Conservation (phyloP, 257 asterid species). For the Salvia hispanica region DNA sequence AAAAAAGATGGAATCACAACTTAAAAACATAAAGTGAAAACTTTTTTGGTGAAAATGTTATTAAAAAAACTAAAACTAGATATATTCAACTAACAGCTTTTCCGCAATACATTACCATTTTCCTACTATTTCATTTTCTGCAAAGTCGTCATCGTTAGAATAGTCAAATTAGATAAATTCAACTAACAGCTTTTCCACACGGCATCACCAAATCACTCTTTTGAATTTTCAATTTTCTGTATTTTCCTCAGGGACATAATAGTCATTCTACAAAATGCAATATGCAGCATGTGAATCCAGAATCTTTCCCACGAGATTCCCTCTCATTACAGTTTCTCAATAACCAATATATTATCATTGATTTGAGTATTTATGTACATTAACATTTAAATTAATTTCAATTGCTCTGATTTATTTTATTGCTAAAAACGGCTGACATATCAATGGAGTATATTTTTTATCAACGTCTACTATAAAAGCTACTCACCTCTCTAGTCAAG, state of each 20-base stretch:
- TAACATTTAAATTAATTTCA: not conserved
- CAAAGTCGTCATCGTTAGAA: no score
- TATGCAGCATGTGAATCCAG: not conserved
- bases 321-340: no score
- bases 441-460: not conserved
- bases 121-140: no score
- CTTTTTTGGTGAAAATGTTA: no score
- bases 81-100: no score
- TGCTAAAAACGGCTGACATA: not conserved
- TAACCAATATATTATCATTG: not conserved
- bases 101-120: no score
- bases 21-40: no score
- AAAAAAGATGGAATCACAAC: no score
- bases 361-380: not conserved
- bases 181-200: no score
- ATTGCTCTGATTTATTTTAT: constrained; percentile 1
- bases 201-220: not conserved
- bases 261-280: not conserved
- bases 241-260: constrained; percentile 2
- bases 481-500: not conserved
- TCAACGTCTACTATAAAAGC: constrained; percentile 1
- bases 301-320: constrained; percentile 13
- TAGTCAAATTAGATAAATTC: no score
- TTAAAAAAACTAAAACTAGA: no score
- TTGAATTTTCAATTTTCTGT: no score